phyloP scores from a whole-genome alignment of 2,329 filamentous ascomycete species.

The Metarhizium humberi region DNA sequence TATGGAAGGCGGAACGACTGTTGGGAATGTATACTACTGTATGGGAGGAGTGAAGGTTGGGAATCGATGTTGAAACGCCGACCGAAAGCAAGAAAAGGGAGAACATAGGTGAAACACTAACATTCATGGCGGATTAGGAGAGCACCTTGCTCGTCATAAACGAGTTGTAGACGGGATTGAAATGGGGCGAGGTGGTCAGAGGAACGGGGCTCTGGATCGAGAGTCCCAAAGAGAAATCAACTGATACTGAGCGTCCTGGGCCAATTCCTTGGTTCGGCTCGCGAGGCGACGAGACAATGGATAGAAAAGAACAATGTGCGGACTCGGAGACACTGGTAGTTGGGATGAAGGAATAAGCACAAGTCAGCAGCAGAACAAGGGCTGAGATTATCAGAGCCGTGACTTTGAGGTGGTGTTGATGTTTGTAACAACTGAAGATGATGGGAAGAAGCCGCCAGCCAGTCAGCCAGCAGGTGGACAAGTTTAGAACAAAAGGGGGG shows the following conservation, averaged over 20 bases:
- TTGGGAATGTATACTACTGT: not conserved
- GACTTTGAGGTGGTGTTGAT: no score
- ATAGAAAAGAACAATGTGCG: no score
- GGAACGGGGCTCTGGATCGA: not conserved
- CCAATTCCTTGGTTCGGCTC: no score
- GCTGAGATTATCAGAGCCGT: no score
- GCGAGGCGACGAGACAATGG: no score
- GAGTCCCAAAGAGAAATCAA: not conserved
- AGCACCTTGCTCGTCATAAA: slow-evolving; percentile 4
- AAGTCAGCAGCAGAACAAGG: no score
- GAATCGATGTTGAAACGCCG: slow-evolving; percentile 12
- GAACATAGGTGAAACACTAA: slow-evolving; percentile 14
- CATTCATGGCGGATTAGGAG: slow-evolving; percentile 16
- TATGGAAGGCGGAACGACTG: not conserved
- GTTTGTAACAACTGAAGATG: no score
- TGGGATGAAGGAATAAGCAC: no score
- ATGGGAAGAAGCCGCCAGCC: no score
- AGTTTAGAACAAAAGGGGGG: not conserved
- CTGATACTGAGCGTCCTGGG: not conserved
- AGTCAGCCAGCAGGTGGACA: not conserved
- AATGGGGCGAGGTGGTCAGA: not conserved
- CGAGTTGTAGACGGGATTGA: not conserved
- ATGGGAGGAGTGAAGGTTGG: not conserved
- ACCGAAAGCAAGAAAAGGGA: slow-evolving; percentile 11
- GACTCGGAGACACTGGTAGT: no score